A percentile compares a stretch with the other conserved stretches of the same genome.
phyloP scores from a whole-genome alignment of 2,329 filamentous ascomycete genomes.

The Geosmithia morbida region DNA sequence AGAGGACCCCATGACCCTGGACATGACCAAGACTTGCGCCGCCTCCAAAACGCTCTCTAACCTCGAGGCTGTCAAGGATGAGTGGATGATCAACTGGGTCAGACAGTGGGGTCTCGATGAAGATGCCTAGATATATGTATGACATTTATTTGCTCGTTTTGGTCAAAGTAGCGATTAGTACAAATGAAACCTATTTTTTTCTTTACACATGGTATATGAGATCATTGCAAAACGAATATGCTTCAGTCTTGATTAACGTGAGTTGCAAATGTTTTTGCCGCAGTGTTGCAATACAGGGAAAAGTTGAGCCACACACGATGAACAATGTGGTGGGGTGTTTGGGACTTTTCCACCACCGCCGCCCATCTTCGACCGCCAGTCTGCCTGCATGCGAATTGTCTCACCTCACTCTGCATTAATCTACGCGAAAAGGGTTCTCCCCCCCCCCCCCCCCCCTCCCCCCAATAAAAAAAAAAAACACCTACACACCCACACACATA shows the following conservation, averaged over 20 bases:
- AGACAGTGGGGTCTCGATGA: conserved; percentile 23
- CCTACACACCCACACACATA: not conserved
- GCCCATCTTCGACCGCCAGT: not conserved
- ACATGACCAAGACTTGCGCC: conserved; percentile 21
- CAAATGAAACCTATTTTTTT: not conserved
- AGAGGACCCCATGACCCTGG: conserved; percentile 18
- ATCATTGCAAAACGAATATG: too few relatives aligned
- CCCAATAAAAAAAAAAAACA: not conserved
- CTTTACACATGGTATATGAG: not conserved
- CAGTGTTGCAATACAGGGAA: not conserved
- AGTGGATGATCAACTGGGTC: conserved; percentile 33
- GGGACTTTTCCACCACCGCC: not conserved
- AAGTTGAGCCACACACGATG: not conserved
- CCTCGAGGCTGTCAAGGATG: conserved; percentile 23
- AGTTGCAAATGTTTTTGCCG: not conserved
- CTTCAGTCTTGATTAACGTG: too few relatives aligned
- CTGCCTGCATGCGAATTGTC: not conserved
- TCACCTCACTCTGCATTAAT: too few relatives aligned
- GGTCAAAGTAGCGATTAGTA: not conserved
- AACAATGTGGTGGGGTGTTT: not conserved
- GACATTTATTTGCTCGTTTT: not conserved
- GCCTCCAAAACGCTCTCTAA: conserved; percentile 25
- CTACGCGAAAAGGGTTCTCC: not conserved
- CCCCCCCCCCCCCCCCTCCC: too few relatives aligned
- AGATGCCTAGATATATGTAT: not conserved